These are phyloP conservation scores for Falciphora oryzae DNA, from an alignment of 2,329 filamentous ascomycete species.

Conservation along the genomic window DNA sequence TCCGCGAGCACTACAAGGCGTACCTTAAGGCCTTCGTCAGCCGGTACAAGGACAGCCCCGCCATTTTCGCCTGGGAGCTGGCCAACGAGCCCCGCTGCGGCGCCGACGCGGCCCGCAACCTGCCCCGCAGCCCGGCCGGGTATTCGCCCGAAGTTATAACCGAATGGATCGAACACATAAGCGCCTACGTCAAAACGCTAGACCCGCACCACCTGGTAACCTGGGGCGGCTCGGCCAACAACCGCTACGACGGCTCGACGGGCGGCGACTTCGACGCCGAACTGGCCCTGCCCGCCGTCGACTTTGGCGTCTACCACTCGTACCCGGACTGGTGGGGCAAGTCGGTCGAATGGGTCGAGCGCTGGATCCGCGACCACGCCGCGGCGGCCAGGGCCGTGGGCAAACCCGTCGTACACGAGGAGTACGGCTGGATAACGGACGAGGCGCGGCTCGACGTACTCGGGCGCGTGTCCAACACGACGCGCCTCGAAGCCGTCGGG, in stretches of 20 bases:
- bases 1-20: slow-evolving; percentile 6
- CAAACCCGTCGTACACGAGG: slow-evolving; percentile 63
- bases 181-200: slow-evolving; percentile 19
- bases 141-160: neutral
- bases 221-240: slow-evolving; percentile 47
- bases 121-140: slow-evolving; percentile 23
- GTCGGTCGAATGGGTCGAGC: slow-evolving; percentile 5
- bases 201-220: slow-evolving; percentile 48
- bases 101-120: slow-evolving; percentile 8
- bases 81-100: slow-evolving; percentile 51
- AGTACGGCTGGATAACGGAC: slow-evolving; percentile 66
- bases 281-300: slow-evolving; percentile 32
- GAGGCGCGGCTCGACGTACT: neutral
- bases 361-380: slow-evolving; percentile 16
- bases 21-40: slow-evolving; percentile 44
- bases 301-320: slow-evolving; percentile 46
- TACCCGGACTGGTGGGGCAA: slow-evolving; percentile 28
- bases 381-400: slow-evolving; percentile 33
- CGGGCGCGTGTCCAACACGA: slow-evolving; percentile 19
- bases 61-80: slow-evolving; percentile 50
- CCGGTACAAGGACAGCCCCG: slow-evolving; percentile 39
- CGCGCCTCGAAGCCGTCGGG: slow-evolving; percentile 37
- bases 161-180: slow-evolving; percentile 4
- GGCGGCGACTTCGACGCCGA: slow-evolving; percentile 9
- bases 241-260: slow-evolving; percentile 7